A percentile compares a stretch with the other conserved stretches of the same genome.
Conservation (phyloP, 23 red algal species). For the Rhodosorus marinus region DNA sequence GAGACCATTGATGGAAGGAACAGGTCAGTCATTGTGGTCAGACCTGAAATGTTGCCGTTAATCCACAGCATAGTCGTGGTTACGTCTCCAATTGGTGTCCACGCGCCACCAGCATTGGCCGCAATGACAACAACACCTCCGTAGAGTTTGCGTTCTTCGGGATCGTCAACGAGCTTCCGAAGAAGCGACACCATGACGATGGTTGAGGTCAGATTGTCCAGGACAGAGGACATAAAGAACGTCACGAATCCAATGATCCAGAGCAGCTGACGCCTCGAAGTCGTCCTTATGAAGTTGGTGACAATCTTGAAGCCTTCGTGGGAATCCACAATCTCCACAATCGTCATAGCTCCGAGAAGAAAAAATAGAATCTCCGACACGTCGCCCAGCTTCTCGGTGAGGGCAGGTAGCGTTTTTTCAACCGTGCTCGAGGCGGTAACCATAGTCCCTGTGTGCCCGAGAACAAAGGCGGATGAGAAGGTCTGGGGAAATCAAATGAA, state of each 20-base stretch:
- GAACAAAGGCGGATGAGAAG: conserved; percentile 58
- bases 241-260: conserved; percentile 74
- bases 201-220: conserved; percentile 92
- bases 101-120: conserved; percentile 88
- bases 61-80: conserved; percentile 99
- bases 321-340: conserved; percentile 92
- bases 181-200: conserved; percentile 91
- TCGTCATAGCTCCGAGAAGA: conserved; percentile 87
- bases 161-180: conserved; percentile 64
- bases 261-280: conserved; percentile 28
- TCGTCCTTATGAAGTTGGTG: conserved; percentile 60
- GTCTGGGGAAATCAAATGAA: no score
- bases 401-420: conserved; percentile 6
- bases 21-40: conserved; percentile 51
- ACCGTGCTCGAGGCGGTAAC: background rate
- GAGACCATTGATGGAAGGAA: conserved; percentile 72
- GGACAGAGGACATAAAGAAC: conserved; percentile 79
- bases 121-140: conserved; percentile 84
- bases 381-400: conserved; percentile 24
- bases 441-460: conserved; percentile 22
- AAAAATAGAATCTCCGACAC: conserved; percentile 85
- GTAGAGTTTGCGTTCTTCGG: conserved; percentile 48
- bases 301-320: conserved; percentile 88
- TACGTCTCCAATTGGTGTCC: conserved; percentile 95
- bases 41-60: conserved; percentile 69